A percentile compares a stretch with the other conserved stretches of the same genome.
Conservation (phyloP, 805 yeast genomes). For the Isabelozyma pseudorhagii region DNA sequence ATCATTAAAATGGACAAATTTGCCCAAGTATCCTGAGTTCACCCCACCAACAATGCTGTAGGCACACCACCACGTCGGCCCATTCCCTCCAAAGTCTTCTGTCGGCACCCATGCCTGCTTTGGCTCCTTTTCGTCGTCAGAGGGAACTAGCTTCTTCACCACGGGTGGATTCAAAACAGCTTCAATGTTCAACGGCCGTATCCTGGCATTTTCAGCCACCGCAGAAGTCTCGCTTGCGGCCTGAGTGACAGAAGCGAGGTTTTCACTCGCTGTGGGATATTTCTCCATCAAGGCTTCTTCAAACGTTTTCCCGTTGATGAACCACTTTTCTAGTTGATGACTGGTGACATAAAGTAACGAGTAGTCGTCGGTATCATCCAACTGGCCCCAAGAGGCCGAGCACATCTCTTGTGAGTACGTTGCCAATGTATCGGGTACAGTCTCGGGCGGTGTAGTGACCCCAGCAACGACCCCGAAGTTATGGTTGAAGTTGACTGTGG, state of each 20-base stretch:
- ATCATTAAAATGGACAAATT: conserved; percentile 11
- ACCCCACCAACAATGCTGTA: conserved; percentile 29
- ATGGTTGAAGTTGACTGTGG: conserved; percentile 19
- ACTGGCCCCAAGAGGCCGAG: conserved; percentile 37
- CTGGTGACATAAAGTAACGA: conserved; percentile 27
- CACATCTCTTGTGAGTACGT: conserved; percentile 29
- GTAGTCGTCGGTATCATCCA: conserved; percentile 19
- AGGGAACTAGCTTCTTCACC: conserved; percentile 10
- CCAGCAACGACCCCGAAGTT: conserved; percentile 27
- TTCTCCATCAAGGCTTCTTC: conserved; percentile 11
- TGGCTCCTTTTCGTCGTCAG: conserved; percentile 21
- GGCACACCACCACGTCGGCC: conserved; percentile 29
- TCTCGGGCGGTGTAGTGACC: conserved; percentile 24
- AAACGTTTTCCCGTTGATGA: conserved; percentile 10
- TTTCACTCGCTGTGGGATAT: conserved; percentile 6
- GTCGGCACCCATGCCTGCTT: conserved; percentile 20
- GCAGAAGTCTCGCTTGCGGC: not conserved
- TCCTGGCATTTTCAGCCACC: conserved; percentile 8
- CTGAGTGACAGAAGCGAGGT: conserved; percentile 2
- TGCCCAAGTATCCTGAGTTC: conserved; percentile 10
- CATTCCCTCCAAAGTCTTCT: conserved; percentile 10
- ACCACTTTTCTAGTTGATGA: conserved; percentile 33
- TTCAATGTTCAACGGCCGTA: conserved; percentile 15
- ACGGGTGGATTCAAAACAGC: conserved; percentile 23
- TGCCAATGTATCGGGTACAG: conserved; percentile 12